Evolutionary conservation across 2,329 filamentous ascomycete genomes (phyloP), one percentile per base, ranked within the genome.

Genomic region (Venturia nashicola): DNA sequence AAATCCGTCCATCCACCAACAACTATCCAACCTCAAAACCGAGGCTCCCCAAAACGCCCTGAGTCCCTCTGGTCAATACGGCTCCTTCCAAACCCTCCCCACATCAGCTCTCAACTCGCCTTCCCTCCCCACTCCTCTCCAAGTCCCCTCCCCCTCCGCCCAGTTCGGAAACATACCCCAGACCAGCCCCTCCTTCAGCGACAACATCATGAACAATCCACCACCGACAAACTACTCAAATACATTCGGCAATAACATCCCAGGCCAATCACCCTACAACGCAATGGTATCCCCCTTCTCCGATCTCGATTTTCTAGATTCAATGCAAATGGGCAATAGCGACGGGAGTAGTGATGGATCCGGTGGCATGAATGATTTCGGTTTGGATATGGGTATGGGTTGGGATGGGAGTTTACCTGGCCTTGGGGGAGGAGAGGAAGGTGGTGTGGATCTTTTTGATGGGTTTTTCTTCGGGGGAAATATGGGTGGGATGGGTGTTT

Each of bases 381-480:
- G 60, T 23, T 32, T 64, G 62, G 86, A 85, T 0, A 86, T 79
- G 64, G 75, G 74, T 32, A 74, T 76, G 73, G 74, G 70, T 1
- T 72, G 75, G 20, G 76, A 75, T 59, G 76, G 75, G 6, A 77
- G 85, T 70, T 57, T 65, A 43, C 62, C 62, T 32, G 64, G 48
- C 54, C 51, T 27, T 1, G 60, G 59, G 7, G 42, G 69, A 87
- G 74, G 74, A 44, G 75, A 76, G 63, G 75, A 74, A 1, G 73
- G 74, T 7, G 51, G 55, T 34, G 70, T 78, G 43, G 78, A 81
- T 71, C 66, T 80, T 14, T 89, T 90, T 73, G 87, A 89, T 70
- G 84, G 85, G 0, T 90, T 90, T 71, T 89, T 88, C 76, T 88
- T 89, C 71, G 86, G 86, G 0, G 82, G 72, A 5, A 48, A 62